These are phyloP conservation scores for Scheffersomyces amazonensis DNA, from an alignment of 805 yeast genomes.

Conservation along the genomic window DNA sequence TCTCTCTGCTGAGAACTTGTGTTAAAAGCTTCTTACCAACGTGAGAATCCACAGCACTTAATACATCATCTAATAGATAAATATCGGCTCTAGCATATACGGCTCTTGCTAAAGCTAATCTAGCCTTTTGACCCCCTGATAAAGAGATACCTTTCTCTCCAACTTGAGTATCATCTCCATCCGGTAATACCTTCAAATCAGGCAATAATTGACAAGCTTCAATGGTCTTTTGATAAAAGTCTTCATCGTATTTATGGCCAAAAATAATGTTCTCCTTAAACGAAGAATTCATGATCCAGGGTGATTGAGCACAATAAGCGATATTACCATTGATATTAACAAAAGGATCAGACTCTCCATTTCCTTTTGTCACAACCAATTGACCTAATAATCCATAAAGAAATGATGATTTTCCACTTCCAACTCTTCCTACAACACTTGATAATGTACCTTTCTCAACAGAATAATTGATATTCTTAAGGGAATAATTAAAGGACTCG, in stretches of 20 bases:
- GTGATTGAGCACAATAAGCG: conserved; percentile 62
- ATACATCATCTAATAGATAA: conserved; percentile 59
- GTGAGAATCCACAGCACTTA: conserved; percentile 72
- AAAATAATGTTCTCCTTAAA: conserved; percentile 51
- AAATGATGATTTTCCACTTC: conserved; percentile 64
- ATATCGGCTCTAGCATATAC: conserved; percentile 61
- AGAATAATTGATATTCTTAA: conserved; percentile 44
- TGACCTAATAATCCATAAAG: conserved; percentile 56
- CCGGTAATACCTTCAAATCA: conserved; percentile 47
- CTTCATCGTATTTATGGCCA: conserved; percentile 44
- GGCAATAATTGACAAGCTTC: conserved; percentile 49
- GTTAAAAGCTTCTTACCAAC: conserved; percentile 57
- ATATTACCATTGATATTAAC: conserved; percentile 35
- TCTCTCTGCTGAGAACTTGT: conserved; percentile 40
- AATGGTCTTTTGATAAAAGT: conserved; percentile 39
- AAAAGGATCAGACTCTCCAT: conserved; percentile 12
- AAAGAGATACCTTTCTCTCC: conserved; percentile 63
- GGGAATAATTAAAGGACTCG: conserved; percentile 23
- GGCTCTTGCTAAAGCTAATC: conserved; percentile 67
- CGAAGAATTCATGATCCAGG: conserved; percentile 53
- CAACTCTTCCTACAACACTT: conserved; percentile 66
- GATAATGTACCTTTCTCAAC: conserved; percentile 54
- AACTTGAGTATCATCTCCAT: conserved; percentile 52
- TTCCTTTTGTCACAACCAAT: conserved; percentile 18
- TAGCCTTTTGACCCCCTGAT: conserved; percentile 63